Evolutionary conservation across 2,329 filamentous ascomycete genomes (phyloP).

Genomic region (Teratosphaeriaceae sp.): DNA sequence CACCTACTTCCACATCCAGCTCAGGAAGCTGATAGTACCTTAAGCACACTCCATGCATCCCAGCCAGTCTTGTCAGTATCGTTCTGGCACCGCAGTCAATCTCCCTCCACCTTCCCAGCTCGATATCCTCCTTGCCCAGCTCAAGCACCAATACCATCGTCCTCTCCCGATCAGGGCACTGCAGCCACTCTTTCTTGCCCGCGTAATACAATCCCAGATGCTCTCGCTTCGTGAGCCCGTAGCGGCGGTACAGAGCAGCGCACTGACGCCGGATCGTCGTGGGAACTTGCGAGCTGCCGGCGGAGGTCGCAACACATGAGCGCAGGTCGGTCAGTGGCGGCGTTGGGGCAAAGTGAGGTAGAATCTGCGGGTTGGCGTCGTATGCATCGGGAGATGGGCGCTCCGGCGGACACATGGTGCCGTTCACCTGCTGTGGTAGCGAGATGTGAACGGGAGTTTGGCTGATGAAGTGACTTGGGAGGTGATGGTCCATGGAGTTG

Average conservation of each 20-base stretch:
- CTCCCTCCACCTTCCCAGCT: conserved; percentile 5
- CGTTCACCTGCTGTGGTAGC: too few relatives aligned
- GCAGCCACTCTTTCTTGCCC: neutral
- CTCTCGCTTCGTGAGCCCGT: neutral
- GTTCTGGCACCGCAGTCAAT: neutral
- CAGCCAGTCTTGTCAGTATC: conserved; percentile 1
- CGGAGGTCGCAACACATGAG: too few relatives aligned
- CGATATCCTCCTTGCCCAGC: neutral
- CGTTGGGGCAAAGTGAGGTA: conserved; percentile 7
- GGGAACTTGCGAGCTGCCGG: neutral
- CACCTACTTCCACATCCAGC: neutral
- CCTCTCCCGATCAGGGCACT: conserved; percentile 4
- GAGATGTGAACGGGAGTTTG: neutral
- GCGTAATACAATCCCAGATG: conserved; percentile 6
- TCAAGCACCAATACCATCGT: conserved; percentile 12
- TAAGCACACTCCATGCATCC: conserved; percentile 2
- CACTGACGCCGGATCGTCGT: neutral
- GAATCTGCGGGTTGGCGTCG: conserved; percentile 6
- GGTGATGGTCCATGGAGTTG: too few relatives aligned
- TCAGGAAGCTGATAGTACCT: neutral
- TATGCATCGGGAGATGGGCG: conserved; percentile 8
- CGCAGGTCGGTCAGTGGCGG: conserved; percentile 5
- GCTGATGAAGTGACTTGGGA: too few relatives aligned
- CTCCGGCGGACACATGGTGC: conserved; percentile 3
- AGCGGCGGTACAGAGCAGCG: conserved; percentile 2